phyloP scores from a whole-genome alignment of 495 filamentous ascomycete species.

The Penicillium cinerascens region DNA sequence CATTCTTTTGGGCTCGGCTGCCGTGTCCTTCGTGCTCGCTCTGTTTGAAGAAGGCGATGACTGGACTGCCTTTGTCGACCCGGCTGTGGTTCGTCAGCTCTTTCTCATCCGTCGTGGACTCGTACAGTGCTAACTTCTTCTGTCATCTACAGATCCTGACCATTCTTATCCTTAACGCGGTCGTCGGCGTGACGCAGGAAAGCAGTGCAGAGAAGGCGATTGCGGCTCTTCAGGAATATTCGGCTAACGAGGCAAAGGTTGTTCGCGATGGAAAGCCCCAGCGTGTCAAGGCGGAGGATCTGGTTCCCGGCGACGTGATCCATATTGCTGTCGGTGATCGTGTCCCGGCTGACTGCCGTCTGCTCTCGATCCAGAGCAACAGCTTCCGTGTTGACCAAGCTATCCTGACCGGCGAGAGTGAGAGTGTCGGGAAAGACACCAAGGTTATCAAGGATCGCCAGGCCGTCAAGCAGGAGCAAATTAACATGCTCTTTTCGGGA shows the following conservation, averaged over 20 bases:
- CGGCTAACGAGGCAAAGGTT: conserved; percentile 95
- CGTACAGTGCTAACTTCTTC: conserved; percentile 9
- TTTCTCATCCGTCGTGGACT: neutral
- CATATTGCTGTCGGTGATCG: conserved; percentile 87
- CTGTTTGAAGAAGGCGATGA: conserved; percentile 90
- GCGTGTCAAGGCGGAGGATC: conserved; percentile 84
- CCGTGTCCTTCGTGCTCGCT: conserved; percentile 90
- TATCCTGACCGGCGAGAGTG: conserved; percentile 96
- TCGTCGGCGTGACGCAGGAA: conserved; percentile 98
- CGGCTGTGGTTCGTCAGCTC: conserved; percentile 70
- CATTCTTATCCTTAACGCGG: conserved; percentile 92
- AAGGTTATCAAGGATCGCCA: conserved; percentile 65
- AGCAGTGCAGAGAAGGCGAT: conserved; percentile 98
- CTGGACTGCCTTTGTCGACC: conserved; percentile 98
- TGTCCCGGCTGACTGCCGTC: conserved; percentile 92
- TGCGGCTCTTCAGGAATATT: conserved; percentile 97
- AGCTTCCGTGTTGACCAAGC: conserved; percentile 95
- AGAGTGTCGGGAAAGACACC: conserved; percentile 89
- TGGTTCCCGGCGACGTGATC: conserved; percentile 94
- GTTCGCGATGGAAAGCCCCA: conserved; percentile 72
- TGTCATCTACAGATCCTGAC: conserved; percentile 71
- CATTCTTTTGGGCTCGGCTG: conserved; percentile 89
- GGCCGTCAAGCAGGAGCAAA: conserved; percentile 95
- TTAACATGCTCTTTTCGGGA: conserved; percentile 97
- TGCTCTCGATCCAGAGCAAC: conserved; percentile 92